Evolutionary conservation across 345 rosid genomes (phyloP).

Genomic region (sweet orange (Citrus sinensis)): DVS_A1.0 CM039169.1:32854001-32854500

Average conservation of each 20-base stretch:
- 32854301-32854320: too few relatives aligned
- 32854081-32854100: background rate
- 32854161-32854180: background rate
- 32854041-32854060: too few relatives aligned
- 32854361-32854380: background rate
- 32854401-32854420: too few relatives aligned
- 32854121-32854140: background rate
- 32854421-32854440: conserved; percentile 6
- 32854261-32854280: background rate
- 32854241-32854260: background rate
- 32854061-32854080: background rate
- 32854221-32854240: background rate
- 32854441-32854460: background rate
- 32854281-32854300: background rate
- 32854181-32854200: background rate
- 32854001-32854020: background rate
- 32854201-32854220: background rate
- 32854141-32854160: background rate
- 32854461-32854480: background rate
- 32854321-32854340: background rate
- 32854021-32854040: too few relatives aligned
- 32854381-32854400: background rate
- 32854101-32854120: background rate
- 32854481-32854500: background rate
- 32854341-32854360: background rate